Base-by-base conservation (phyloP, 306 rosid genomes). In the Bauhinia variegata region DNA sequence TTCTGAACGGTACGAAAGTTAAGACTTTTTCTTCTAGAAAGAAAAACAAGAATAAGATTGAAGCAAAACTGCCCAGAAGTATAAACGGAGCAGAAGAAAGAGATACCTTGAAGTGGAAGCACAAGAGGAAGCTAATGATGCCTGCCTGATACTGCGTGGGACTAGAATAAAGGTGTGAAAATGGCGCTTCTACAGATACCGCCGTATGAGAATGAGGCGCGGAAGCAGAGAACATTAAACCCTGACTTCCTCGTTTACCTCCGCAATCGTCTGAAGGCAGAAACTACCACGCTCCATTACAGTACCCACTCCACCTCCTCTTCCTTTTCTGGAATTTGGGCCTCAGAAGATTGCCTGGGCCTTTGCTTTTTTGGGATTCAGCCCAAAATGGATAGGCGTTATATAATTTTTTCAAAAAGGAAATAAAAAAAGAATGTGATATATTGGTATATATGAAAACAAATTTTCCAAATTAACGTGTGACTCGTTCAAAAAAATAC, bases 31-130 rank as follows among this genome's bases (percentile, higher is more conserved):
- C 18, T 63, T 17, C 39, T 4, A 11, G 32, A 11, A 32, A 11
- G 39, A 33, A 4, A 34, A 30, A 44, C 7, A 38, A 11, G 68
- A 2, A 28, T 5, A 33, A 43, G 4, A 50, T 6, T 18, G 39
- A 46, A 63, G 36, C 12, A 56, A 68, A 50, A 44, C 8, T 33
- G 11, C 28, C 6, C 1, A 50, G 41, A 55, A 58, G 60, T 16
- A 41, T 57, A 63, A 74, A 74, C 74, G 18, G 76, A 73, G 46
- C 10, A 50, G 42, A 60, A 55, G 65, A 5, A 42, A n/a, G 47
- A 59, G 44, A 61, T 11, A 1, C 12, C 19, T 43, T 7, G 53
- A 43, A 14, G 41, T 28, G 28, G 54, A 30, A 62, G 54, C 44
- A 12, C 14, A 4, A 33, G 14, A 28, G 54, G 13, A 47, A 4